Percentiles rank a stretch among this genome's conserved stretches.
phyloP scores from a whole-genome alignment of 2,329 filamentous ascomycete species.

The Zelopaecilomyces penicillatus region DNA sequence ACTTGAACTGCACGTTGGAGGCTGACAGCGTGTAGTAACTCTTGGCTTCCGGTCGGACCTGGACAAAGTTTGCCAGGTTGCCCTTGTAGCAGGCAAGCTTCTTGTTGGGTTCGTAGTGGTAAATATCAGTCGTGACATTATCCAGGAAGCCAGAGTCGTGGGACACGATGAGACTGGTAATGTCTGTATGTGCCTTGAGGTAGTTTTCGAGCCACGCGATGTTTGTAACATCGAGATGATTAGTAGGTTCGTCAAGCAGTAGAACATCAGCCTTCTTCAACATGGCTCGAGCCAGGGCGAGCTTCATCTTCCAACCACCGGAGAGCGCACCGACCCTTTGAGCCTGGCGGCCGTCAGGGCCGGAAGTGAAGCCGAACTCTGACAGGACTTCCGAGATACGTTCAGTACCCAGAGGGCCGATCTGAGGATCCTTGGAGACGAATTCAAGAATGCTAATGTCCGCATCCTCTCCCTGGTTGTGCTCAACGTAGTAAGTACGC shows the following conservation, averaged over 20 bases:
- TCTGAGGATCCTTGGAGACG: slow-evolving; percentile 78
- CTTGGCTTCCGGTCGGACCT: slow-evolving; percentile 86
- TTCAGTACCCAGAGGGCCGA: slow-evolving; percentile 68
- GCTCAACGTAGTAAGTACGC: slow-evolving; percentile 95
- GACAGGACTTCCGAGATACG: slow-evolving; percentile 76
- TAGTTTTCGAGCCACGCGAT: slow-evolving; percentile 95
- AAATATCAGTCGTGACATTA: slow-evolving; percentile 96
- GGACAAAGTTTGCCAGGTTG: slow-evolving; percentile 76
- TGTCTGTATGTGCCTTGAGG: slow-evolving; percentile 89
- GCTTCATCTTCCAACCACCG: slow-evolving; percentile 99
- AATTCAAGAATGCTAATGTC: slow-evolving; percentile 94
- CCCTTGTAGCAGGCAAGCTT: slow-evolving; percentile 84
- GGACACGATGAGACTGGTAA: slow-evolving; percentile 94
- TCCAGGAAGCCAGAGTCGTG: slow-evolving; percentile 98
- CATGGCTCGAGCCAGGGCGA: slow-evolving; percentile 93
- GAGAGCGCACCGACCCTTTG: slow-evolving; percentile 91
- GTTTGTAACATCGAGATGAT: slow-evolving; percentile 94
- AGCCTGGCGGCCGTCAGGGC: slow-evolving; percentile 79
- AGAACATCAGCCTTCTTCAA: slow-evolving; percentile 94
- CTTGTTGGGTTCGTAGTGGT: slow-evolving; percentile 94
- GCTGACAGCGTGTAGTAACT: slow-evolving; percentile 95
- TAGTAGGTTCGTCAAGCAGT: slow-evolving; percentile 95
- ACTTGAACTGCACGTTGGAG: slow-evolving; percentile 90
- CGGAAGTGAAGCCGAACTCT: slow-evolving; percentile 89
- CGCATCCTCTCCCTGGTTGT: slow-evolving; percentile 97